Evolutionary conservation across 331 rosid genomes (phyloP), one percentile per base, ranked within the genome.

Genomic region (Telfairia occidentalis): DNA sequence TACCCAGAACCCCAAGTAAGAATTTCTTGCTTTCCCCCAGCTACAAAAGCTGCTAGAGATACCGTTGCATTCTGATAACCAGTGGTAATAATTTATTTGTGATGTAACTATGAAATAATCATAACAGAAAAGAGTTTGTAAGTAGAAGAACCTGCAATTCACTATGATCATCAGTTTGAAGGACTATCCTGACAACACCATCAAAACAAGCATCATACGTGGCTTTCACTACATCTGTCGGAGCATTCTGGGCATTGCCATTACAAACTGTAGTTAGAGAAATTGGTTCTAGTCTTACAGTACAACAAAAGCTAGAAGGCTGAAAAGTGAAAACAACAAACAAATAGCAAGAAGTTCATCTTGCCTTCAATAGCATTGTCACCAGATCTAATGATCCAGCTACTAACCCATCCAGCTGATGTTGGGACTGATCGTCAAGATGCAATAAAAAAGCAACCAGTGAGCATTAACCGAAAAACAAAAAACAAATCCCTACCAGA

Each of bases 331-430:
- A 61, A 75, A 35, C 16, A 82, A 65, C 30, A 76, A 19, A 70
- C 16, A 34, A 81, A 19, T 57, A 78, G 71, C 78, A 61, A 65
- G 52, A 81, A 76, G 37, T 49, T 60, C 64, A 38, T 81, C 96
- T 91, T 91, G 96, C 98, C 96, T 94, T 94, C 78, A 94, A 81
- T 49, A 94, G 82, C 96, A 91, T 89, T 53, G 97, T 88, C 75
- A 89, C 76, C 80, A 94, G 85, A 89, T 94, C 98, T 82, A 94
- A 60, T 76, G 97, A 89, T 73, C 97, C 98, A 67, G 96, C 89
- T 42, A 89, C 92, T 83, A 94, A 81, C 46, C 97, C 98, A 80
- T 88, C 92, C 74, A 92, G 85, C 81, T 91, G 98, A 84, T 86
- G 91, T 61, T 82, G 90, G 76, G 92, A 91, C 97, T 94, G 89